These are phyloP conservation scores for Chlorella sp. DNA, from an alignment of 139 green algal species.

Conservation along the genomic window DNA sequence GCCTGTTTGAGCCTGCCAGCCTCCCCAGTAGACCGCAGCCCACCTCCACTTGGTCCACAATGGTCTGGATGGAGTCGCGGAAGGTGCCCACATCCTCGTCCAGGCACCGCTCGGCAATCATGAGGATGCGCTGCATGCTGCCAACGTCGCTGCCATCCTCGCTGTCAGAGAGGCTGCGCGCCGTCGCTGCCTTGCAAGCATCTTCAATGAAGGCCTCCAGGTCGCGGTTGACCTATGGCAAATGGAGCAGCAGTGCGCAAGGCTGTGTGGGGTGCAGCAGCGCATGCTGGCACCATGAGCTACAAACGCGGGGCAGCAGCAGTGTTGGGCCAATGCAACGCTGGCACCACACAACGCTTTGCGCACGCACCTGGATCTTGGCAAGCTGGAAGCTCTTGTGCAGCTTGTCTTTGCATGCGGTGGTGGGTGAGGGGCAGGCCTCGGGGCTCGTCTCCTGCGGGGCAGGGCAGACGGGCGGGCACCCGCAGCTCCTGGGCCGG, in stretches of 20 bases:
- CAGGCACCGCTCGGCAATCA: constrained; percentile 63
- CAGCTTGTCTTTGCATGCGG: constrained; percentile 35
- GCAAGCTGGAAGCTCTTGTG: constrained; percentile 46
- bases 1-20: no score
- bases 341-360: neutral
- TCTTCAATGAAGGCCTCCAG: constrained; percentile 49
- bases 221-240: constrained; percentile 52
- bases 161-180: no score
- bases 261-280: neutral
- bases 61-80: constrained; percentile 61
- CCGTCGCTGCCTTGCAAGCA: constrained; percentile 3
- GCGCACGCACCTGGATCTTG: constrained; percentile 47
- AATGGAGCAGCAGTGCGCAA: neutral
- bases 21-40: no score
- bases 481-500: no score
- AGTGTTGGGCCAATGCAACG: neutral
- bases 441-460: constrained; percentile 13
- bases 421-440: constrained; percentile 36
- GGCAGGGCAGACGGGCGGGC: no score
- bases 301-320: neutral
- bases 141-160: neutral
- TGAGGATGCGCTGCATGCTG: constrained; percentile 16
- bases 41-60: constrained; percentile 75
- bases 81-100: constrained; percentile 66
- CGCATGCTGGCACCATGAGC: neutral